Base-by-base conservation (phyloP, 202 grass and related monocot genomes). In the Saccharum hybrid region DNA sequence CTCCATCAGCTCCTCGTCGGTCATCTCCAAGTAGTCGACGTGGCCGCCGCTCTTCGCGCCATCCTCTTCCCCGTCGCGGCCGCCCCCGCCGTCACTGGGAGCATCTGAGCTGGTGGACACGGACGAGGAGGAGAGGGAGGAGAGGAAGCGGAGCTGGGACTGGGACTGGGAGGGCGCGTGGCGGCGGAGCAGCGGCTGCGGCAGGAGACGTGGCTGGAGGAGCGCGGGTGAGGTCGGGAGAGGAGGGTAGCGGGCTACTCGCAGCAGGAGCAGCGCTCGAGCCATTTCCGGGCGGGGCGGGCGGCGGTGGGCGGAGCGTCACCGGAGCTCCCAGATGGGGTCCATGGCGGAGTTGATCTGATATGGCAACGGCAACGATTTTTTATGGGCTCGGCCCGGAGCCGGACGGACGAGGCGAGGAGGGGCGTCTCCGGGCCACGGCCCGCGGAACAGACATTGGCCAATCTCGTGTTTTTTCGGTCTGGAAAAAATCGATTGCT, bases 1-100 rank as follows among this genome's bases (percentile, higher is more conserved):
- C 18, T 81, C 87, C 91, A 98, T 90, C 38, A 98, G 86, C 68
- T 95, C 89, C 8, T 90, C 85, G 39, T 98, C 96, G 72, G 67
- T 87, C 76, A 98, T 85, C n/a, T 69, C 52, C 54, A 98, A 38
- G 87, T 93, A 95, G 75, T 91, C 68, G 2, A 67, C 79, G 33
- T 23, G 21, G 56, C 8, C 12, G 8, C 9, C 38, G 49, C 8
- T 11, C 15, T 21, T 34, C 51, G 38, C 16, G 19, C 30, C 81
- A 43, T 63, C 85, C 1, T 51, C 62, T 71, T 30, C 65, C 45
- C 46, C 54, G 46, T 49, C 80, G 66, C 64, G 56, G 71, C 41
- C 22, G 51, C 31, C 63, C 43, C 37, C 77, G 43, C 67, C 28
- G 37, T 62, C 40, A 22, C 65, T 41, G 63, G 83, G 80, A 7